Evolutionary conservation across 2,329 filamentous ascomycete genomes (phyloP).

Genomic region (Leptographium radiaticola): DNA sequence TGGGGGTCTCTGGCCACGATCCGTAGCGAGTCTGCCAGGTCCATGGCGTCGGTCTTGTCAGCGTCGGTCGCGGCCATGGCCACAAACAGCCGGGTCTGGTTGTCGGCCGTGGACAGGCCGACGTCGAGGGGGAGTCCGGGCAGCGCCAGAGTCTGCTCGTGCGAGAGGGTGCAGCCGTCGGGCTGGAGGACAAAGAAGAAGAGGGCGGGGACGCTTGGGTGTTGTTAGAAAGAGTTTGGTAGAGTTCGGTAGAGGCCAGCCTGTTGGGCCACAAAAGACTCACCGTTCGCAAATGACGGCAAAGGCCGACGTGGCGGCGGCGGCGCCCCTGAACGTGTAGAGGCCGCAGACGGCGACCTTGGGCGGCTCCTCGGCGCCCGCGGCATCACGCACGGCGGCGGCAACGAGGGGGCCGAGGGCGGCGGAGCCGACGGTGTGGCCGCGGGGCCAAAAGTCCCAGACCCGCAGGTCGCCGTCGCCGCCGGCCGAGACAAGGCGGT

Average conservation of each 20-base stretch:
- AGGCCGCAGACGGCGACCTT: conserved; percentile 37
- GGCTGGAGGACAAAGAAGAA: conserved; percentile 48
- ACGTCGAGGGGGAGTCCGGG: conserved; percentile 46
- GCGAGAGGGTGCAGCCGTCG: conserved; percentile 32
- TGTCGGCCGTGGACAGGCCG: conserved; percentile 14
- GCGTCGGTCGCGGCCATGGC: background rate
- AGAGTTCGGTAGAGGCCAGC: too few species aligned
- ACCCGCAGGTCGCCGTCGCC: conserved; percentile 68
- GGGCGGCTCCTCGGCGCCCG: background rate
- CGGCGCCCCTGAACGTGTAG: conserved; percentile 16
- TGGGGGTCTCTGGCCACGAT: background rate
- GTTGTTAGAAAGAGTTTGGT: background rate
- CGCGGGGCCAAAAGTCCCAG: conserved; percentile 62
- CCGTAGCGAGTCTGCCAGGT: background rate
- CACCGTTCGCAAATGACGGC: conserved; percentile 32
- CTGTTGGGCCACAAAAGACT: too few species aligned
- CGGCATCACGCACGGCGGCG: conserved; percentile 18
- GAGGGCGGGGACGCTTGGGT: conserved; percentile 42
- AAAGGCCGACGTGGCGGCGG: conserved; percentile 18
- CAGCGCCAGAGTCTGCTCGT: conserved; percentile 38
- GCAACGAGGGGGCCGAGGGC: conserved; percentile 41
- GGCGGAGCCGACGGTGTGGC: conserved; percentile 38
- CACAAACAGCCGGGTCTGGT: conserved; percentile 5
- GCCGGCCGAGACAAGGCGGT: conserved; percentile 71
- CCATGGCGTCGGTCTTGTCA: too few species aligned